Base-by-base conservation (phyloP, 2,329 filamentous ascomycete genomes). In the Phyllosticta citribraziliensis region DNA sequence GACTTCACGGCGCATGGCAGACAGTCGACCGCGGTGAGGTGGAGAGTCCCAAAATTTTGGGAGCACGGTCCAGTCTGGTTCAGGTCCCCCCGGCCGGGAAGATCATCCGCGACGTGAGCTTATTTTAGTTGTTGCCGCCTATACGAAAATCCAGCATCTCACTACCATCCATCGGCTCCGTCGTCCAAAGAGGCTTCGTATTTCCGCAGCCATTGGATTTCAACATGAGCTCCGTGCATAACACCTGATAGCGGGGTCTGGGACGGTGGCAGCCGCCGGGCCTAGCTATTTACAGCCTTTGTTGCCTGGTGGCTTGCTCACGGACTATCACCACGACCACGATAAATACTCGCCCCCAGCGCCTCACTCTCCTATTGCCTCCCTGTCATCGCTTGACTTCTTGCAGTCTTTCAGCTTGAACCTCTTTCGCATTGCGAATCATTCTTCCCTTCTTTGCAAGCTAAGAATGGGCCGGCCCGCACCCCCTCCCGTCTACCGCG, bases 391-490 rank as follows among this genome's bases (percentile, higher is more conserved):
- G 22, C 27, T n/a, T 19, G n/a, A 14, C 20, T 57, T 58, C 40
- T 59, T 25, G 58, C 27, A 10, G 9, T 52, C 53, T 33, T 56
- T 61, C 35, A 57, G 17, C 27, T 33, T 10, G 20, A 47, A 4
- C 11, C 19, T 3, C 57, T 53, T 10, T 54, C 14, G 8, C 56
- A n/a, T 35, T 51, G 5, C 11, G 8, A 27, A 10, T 35, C 47
- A 35, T n/a, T 30, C 24, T 22, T 19, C 20, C 17, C 3, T 24
- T 11, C 22, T 35, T 25, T 20, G 33, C 11, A 20, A 52, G 51
- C 52, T 2, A 65, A 55, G n/a, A 57, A 74, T 74, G 72, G 72
- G 72, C 60, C 68, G 63, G 61, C 60, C 69, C n/a, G 63, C 66
- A 12, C 64, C 22, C 54, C 67, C 20, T 61, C 63, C 33, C 63